phyloP scores from a whole-genome alignment of 2,329 filamentous ascomycete species.

The Colletotrichum sp. region DNA sequence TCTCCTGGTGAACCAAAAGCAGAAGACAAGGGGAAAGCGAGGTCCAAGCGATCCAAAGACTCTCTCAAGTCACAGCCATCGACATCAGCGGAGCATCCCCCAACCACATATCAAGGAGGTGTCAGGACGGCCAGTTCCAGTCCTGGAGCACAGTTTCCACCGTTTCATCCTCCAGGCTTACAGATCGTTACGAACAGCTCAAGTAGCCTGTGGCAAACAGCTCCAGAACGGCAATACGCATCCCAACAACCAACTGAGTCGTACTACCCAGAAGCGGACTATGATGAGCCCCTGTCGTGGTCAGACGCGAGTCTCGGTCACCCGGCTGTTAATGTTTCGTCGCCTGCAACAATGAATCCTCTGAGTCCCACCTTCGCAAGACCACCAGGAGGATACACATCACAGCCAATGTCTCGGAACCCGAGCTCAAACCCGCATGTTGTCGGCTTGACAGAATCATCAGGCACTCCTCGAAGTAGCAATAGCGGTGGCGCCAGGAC shows the following conservation, averaged over 20 bases:
- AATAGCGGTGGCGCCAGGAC: conserved; percentile 24
- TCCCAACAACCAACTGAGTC: neutral
- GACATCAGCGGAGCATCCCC: neutral
- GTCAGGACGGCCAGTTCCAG: conserved; percentile 37
- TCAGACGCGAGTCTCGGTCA: neutral
- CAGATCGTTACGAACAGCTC: conserved; percentile 7
- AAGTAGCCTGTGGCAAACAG: neutral
- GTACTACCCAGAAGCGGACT: neutral
- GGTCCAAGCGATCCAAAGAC: neutral
- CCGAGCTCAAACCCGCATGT: conserved; percentile 34
- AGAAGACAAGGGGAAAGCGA: neutral
- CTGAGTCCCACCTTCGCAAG: conserved; percentile 27
- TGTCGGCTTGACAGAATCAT: neutral
- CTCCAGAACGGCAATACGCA: conserved; percentile 24
- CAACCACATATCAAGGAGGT: conserved; percentile 15
- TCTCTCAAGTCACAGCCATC: neutral
- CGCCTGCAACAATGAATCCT: conserved; percentile 16
- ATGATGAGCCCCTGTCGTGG: conserved; percentile 5
- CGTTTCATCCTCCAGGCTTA: conserved; percentile 30
- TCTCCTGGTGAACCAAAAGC: neutral
- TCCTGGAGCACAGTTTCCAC: conserved; percentile 27
- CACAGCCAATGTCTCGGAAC: conserved; percentile 56
- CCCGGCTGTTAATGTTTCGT: conserved; percentile 24
- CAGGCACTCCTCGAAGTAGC: conserved; percentile 20
- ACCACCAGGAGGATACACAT: conserved; percentile 45